Base-by-base conservation (phyloP, 805 yeast genomes). In the Candida nemodendra region DNA sequence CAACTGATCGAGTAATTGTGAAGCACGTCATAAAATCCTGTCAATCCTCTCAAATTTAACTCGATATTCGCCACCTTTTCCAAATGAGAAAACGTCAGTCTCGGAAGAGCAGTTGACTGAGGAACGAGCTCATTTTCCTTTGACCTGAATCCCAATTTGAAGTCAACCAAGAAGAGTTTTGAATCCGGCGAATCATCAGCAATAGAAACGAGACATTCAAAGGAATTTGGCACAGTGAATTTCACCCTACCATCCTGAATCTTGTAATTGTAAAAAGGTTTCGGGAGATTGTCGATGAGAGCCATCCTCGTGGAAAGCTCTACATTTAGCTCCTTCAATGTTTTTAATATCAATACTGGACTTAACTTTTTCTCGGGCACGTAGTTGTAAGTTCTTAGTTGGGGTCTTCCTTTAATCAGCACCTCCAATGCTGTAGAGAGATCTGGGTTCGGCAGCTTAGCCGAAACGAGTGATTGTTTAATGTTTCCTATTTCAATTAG, bases 371-470 rank as follows among this genome's bases (percentile, higher is more conserved):
- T 59, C 9, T 65, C 61, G 12, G 74, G 69, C 4, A 81, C 61
- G 45, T 78, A 76, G 47, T 73, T 74, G 55, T 83, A 79, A 0
- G 83, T 69, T 2, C 88, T 81, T 27, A 85, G 68, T 26, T 76
- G 79, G 1, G 97, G 96, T 44, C 83, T 68, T 3, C 95, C 95
- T 27, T 76, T 69, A 27, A 79, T 76, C 38, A 90, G 68, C 0
- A 93, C 96, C 56, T 91, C 95, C 48, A 91, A 65, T 1, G 95
- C 87, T 0, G 98, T 90, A 17, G 80, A 73, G 15, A 93, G 60
- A 61, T 93, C 99, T 0, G 96, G 93, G 59, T 88, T 87, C 4
- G 96, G 95, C 36, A 91, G 65, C 54, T 95, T 90, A 0, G 99
- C 98, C 19, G 89, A 85, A 1, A 88, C 76, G 46, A 85, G 62